Base-by-base conservation (phyloP, 352 stramenopile genomes). In the Globisporangium carolinianum region DNA sequence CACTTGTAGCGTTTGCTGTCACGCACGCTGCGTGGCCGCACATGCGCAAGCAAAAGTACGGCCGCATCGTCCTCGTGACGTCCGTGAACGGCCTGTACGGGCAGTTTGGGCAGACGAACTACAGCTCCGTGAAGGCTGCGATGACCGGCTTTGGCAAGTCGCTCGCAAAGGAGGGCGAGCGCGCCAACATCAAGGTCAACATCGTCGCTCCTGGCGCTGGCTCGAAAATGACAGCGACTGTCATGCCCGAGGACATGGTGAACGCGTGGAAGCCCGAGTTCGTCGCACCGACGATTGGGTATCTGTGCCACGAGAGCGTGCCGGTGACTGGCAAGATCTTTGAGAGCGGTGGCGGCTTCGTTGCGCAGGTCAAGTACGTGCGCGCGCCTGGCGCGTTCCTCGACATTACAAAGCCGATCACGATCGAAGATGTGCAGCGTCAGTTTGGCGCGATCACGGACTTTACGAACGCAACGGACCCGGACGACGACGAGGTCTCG, bases 131-230 rank as follows among this genome's bases (percentile, higher is more conserved):
- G 51, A 98, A 98, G 79, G 66, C 95, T 14, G 93, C 88, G 4
- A 91, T 98, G 68, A 87, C 97, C 47, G 93, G 93, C 46, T 87
- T 98, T 57, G 95, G 88, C 58, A 92, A 96, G 67, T 86, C 96
- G 52, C 71, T 98, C 41, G 88, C 88, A 41, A 82, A 91, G 67
- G 89, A 96, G 64, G 89, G 87, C 53, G 80, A 68, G 39, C 68
- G 72, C 45, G 61, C 70, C 24, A 94, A 94, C 73, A 94, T 96
- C 68, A 87, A 91, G 67, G 83, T 93, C 53, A 97, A 97, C 76
- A 79, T 89, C 45, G 85, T 97, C 8, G 80, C 86, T 4, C 87
- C 89, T 4, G 83, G 85, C 17, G 87, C 89, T 35, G 86, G 84
- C 46, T 94, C 84, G 51, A 79, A 83, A 67, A 96, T 97, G 86